Percentiles rank a stretch among this genome's conserved stretches.
These are phyloP conservation scores for Ananas comosus DNA, from an alignment of 176 grass and related monocot genomes.

Conservation along the genomic window DNA sequence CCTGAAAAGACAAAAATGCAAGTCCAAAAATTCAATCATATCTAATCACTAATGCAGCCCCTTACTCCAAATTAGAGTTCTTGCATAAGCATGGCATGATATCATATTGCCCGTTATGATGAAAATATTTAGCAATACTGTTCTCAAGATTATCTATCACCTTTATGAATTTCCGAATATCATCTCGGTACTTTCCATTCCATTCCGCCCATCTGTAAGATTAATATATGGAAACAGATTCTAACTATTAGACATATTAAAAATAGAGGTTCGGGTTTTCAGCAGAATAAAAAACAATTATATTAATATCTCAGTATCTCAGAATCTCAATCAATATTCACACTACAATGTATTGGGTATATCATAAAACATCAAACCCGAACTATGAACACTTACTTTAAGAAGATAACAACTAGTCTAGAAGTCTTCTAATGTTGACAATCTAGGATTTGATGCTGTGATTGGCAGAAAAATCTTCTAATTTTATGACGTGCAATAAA, in stretches of 20 bases:
- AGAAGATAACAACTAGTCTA: no score
- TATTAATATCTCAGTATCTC: no score
- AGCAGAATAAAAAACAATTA: background rate
- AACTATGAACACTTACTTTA: background rate
- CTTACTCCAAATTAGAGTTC: background rate
- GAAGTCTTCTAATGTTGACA: no score
- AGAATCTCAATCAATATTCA: no score
- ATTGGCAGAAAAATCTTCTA: no score
- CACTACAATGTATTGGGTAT: background rate
- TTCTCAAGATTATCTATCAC: slow-evolving; percentile 24
- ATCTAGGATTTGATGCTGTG: no score
- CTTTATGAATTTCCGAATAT: slow-evolving; percentile 89
- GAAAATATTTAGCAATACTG: background rate
- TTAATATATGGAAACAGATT: slow-evolving; percentile 8
- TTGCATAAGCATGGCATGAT: background rate
- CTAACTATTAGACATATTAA: background rate
- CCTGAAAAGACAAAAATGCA: slow-evolving; percentile 34
- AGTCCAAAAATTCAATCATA: background rate
- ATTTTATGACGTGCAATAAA: background rate
- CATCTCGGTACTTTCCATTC: slow-evolving; percentile 94
- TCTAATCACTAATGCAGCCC: background rate
- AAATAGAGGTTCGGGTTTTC: background rate
- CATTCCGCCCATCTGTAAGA: slow-evolving; percentile 95
- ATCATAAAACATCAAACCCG: slow-evolving; percentile 1
- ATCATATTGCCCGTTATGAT: background rate